These are phyloP conservation scores for Blastomyces emzantsi DNA, from an alignment of 2,329 filamentous ascomycete genomes.

Conservation along the genomic window DNA sequence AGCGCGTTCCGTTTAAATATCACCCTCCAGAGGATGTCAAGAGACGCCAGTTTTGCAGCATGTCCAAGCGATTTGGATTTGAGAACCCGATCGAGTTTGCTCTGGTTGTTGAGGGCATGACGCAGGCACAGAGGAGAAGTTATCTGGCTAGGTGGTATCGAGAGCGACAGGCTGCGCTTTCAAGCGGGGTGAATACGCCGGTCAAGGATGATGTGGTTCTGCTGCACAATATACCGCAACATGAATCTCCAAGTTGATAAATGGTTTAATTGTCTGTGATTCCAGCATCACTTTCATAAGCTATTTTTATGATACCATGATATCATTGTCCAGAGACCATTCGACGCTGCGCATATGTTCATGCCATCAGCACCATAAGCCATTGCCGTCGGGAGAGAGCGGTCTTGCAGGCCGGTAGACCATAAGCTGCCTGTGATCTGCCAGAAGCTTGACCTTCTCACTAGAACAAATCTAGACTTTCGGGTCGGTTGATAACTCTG, in stretches of 20 bases:
- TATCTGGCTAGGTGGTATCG: constrained; percentile 75
- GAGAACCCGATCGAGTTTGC: constrained; percentile 73
- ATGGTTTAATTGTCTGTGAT: neutral
- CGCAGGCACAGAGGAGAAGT: constrained; percentile 67
- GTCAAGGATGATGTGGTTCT: neutral
- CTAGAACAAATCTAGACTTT: neutral
- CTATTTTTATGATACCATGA: neutral
- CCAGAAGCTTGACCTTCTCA: neutral
- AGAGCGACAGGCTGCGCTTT: constrained; percentile 46
- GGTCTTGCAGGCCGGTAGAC: neutral
- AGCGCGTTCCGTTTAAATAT: constrained; percentile 50
- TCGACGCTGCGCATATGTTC: no score
- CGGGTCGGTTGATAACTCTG: neutral
- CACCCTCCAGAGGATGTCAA: constrained; percentile 66
- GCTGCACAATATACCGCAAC: neutral
- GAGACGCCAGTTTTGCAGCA: constrained; percentile 78
- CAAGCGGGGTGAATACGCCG: constrained; percentile 1
- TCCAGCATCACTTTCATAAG: neutral
- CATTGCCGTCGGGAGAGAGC: neutral
- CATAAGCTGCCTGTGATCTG: neutral
- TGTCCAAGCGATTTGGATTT: constrained; percentile 74
- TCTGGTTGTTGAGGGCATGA: constrained; percentile 82
- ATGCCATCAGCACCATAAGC: neutral
- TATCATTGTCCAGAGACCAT: neutral
- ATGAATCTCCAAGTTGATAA: constrained; percentile 1